Base-by-base conservation (phyloP, 495 filamentous ascomycete species). In the Emericellopsis terricola region DNA sequence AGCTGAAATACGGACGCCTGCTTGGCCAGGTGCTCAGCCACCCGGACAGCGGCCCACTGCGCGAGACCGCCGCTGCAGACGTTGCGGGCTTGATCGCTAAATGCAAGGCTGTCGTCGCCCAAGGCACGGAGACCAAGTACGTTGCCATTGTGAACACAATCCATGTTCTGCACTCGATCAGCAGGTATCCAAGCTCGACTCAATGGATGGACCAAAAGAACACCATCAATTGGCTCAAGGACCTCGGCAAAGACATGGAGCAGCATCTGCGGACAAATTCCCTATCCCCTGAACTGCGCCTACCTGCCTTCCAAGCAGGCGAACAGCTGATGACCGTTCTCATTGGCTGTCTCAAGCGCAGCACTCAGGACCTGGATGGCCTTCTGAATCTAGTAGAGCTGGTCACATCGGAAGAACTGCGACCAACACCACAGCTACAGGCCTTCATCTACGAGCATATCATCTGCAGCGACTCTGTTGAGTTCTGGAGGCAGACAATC, bases 1-100 rank as follows among this genome's bases (percentile, higher is more conserved):
- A 96, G 37, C 64, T 81, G 46, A 74, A 73, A 29, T 89, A 89
- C 44, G 89, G 91, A 10, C 76, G 91, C n/a, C 86, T 99, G 53
- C 77, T 96, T 34, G 80, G 81, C 7, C 91, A 99, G 47, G 70
- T 93, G n/a, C 62, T 96, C 17, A 68, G 67, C 2, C 69, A 94
- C 42, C 64, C 75, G 1, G 73, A 73, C 17, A 89, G 81, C 47
- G 75, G 69, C 28, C 62, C 73, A 2, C 57, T 96, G 23, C 71
- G 91, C 21, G 69, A 78, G 29, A 71, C 73, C 7, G 73, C 91
- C 3, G 71, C 75, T 15, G 65, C 68, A 15, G 81, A 91, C 41
- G 67, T 83, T 8, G 71, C 84, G 13, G 62, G 60, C 5, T 68
- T 94, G 27, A 64, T 69, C 33, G 62, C 69, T 13, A 65, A 68